A percentile compares a stretch with the other conserved stretches of the same genome.
Evolutionary conservation across 1,139 yeast species (phyloP).

Genomic region (Pichia sp.): DNA sequence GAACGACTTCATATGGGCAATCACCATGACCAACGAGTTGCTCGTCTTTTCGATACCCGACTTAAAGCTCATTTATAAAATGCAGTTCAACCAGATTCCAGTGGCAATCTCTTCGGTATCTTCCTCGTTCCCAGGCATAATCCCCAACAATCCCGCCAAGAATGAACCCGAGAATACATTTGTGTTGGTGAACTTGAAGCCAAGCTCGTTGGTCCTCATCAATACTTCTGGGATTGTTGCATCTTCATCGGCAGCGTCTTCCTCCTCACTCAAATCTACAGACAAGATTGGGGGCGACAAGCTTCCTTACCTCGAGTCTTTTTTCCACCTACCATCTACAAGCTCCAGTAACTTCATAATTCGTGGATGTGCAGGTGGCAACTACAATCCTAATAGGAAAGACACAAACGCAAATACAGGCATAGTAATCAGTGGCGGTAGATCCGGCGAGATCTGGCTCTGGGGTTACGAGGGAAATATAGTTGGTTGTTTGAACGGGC

Average conservation of each 20-base stretch:
- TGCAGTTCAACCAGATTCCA: slow-evolving; percentile 12
- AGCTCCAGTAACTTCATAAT: slow-evolving; percentile 48
- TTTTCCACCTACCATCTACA: slow-evolving; percentile 16
- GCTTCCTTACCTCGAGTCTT: slow-evolving; percentile 17
- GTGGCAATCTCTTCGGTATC: slow-evolving; percentile 11
- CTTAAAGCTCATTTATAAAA: slow-evolving; percentile 11
- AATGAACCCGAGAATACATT: slow-evolving; percentile 7
- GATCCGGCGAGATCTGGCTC: slow-evolving; percentile 71
- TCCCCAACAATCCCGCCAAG: background rate
- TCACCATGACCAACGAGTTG: slow-evolving; percentile 16
- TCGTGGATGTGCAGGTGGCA: slow-evolving; percentile 68
- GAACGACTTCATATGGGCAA: slow-evolving; percentile 16
- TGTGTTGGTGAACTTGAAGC: slow-evolving; percentile 16
- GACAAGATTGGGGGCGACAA: background rate
- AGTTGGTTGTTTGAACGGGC: slow-evolving; percentile 61
- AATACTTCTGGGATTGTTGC: slow-evolving; percentile 11
- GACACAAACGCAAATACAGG: slow-evolving; percentile 41
- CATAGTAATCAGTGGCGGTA: slow-evolving; percentile 78
- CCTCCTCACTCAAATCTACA: background rate
- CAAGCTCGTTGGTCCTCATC: slow-evolving; percentile 11
- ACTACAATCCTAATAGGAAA: slow-evolving; percentile 7
- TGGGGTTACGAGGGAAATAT: slow-evolving; percentile 80
- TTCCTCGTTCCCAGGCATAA: slow-evolving; percentile 10
- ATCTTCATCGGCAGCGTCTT: background rate
- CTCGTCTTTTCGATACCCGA: slow-evolving; percentile 13